Evolutionary conservation across 805 yeast genomes (phyloP), one percentile per base, ranked within the genome.

Genomic region (Ogataea paradorogensis): DNA sequence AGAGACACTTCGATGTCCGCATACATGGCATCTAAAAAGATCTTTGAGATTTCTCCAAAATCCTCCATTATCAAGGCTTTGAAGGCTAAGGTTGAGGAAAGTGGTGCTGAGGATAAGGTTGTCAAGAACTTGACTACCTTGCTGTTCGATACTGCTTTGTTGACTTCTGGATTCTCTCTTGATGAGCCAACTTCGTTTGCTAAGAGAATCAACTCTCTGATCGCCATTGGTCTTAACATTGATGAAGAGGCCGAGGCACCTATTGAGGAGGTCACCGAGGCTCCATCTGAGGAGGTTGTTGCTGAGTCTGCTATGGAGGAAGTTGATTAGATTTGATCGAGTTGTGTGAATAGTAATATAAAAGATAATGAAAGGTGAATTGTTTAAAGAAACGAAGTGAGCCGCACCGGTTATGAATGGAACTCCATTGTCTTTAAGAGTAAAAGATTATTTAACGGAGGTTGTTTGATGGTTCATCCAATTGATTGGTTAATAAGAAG

Each of bases 1-100:
- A 89, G 98, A 78, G 99, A 93, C 71, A 86, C 95, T 59, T 79
- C 95, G 58, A 93, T 93, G 99, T 89, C 98, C 29, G 81, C 96
- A 50, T 93, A 93, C 93, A 93, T 93, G 99, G 84, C 98, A 34
- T 93, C 99, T 42, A 93, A 93, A 89, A 93, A 93, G 84, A 93
- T 93, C 65, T 88, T 93, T 62, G 99, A 93, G 80, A 89, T 93
- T 57, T 91, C 98, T 61, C 97, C 99, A 74, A 84, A 79, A 70
- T 90, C 97, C 52, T 71, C 95, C 52, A 93, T 93, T 67, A 91
- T 93, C 70, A 83, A 75, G 76, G 99, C 93, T 73, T 84, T 93
- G 73, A 90, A 82, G 78, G 77, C 84, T 69, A 93, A 91, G 82
- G 97, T 93, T 62, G 98, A 89, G 60, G 82, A 85, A 54, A 95